A percentile compares a stretch with the other conserved stretches of the same genome.
These are phyloP conservation scores for Apiospora rasikravindrae DNA, from an alignment of 2,329 filamentous ascomycete species.

Conservation along the genomic window DNA sequence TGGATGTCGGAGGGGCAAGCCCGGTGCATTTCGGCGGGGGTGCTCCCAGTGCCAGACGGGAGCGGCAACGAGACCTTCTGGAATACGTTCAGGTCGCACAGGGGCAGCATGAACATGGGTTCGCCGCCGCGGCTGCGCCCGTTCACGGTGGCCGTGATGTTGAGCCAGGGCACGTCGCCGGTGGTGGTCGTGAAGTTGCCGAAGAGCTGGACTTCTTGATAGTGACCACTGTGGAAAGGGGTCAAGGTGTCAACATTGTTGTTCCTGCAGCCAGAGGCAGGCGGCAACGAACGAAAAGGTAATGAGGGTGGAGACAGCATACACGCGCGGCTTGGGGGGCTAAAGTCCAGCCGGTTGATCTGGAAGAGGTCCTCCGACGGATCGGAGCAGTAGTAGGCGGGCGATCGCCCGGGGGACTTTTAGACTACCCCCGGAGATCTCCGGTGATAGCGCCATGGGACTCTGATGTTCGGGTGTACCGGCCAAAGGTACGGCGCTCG, in stretches of 20 bases:
- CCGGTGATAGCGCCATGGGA: neutral
- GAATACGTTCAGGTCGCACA: neutral
- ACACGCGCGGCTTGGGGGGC: too few relatives aligned
- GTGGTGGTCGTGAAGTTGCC: neutral
- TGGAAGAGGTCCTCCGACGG: neutral
- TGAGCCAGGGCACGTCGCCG: neutral
- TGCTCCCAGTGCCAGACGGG: neutral
- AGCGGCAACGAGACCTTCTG: neutral
- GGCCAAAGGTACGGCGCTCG: neutral
- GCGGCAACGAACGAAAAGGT: too few relatives aligned
- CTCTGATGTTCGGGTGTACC: too few relatives aligned
- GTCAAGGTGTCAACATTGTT: too few relatives aligned
- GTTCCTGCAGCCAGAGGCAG: too few relatives aligned
- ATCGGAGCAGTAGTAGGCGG: neutral
- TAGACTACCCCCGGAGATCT: neutral
- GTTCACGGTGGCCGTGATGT: neutral
- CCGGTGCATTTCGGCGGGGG: neutral
- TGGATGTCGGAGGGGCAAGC: neutral
- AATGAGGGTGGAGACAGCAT: too few relatives aligned
- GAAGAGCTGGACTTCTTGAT: neutral
- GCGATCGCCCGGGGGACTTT: neutral
- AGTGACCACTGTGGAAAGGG: neutral
- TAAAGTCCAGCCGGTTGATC: neutral
- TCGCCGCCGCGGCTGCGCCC: neutral
- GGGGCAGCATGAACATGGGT: neutral